phyloP scores from a whole-genome alignment of 2,329 filamentous ascomycete species.

The Pseudocercospora musae region DNA sequence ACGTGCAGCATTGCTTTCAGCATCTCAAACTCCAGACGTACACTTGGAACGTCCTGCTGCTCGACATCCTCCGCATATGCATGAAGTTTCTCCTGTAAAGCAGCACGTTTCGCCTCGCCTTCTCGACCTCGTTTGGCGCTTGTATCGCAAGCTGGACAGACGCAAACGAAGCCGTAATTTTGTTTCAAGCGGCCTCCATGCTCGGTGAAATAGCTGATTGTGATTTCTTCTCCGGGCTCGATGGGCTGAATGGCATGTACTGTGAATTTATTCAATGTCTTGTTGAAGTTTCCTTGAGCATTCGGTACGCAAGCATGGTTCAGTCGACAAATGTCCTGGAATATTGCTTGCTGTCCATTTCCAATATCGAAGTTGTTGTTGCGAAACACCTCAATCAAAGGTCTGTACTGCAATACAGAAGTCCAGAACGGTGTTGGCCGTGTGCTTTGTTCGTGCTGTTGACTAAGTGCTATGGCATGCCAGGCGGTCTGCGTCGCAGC shows the following conservation, averaged over 20 bases:
- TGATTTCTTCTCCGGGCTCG: slow-evolving; percentile 38
- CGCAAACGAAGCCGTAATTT: slow-evolving; percentile 37
- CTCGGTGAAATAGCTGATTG: slow-evolving; percentile 35
- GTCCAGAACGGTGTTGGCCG: neutral
- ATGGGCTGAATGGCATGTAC: slow-evolving; percentile 38
- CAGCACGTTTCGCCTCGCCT: slow-evolving; percentile 12
- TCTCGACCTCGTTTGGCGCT: slow-evolving; percentile 2
- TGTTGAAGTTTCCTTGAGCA: slow-evolving; percentile 38
- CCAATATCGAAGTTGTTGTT: slow-evolving; percentile 31
- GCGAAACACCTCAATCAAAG: slow-evolving; percentile 29
- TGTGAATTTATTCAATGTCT: slow-evolving; percentile 20
- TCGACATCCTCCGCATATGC: slow-evolving; percentile 8
- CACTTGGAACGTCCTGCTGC: neutral
- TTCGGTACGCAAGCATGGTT: slow-evolving; percentile 42
- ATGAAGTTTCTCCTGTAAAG: slow-evolving; percentile 12
- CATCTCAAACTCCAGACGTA: slow-evolving; percentile 11
- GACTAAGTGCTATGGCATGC: slow-evolving; percentile 5
- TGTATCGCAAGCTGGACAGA: slow-evolving; percentile 35
- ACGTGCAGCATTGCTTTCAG: slow-evolving; percentile 11
- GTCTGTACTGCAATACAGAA: slow-evolving; percentile 14
- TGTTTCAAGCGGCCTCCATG: slow-evolving; percentile 16
- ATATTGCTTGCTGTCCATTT: slow-evolving; percentile 30
- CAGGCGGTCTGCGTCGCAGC: slow-evolving; percentile 12
- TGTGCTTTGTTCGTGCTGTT: neutral
- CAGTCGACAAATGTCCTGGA: slow-evolving; percentile 36